A percentile compares a stretch with the other conserved stretches of the same genome.
Conservation (phyloP, 2,329 filamentous ascomycete species). For the Claviceps africana region DNA sequence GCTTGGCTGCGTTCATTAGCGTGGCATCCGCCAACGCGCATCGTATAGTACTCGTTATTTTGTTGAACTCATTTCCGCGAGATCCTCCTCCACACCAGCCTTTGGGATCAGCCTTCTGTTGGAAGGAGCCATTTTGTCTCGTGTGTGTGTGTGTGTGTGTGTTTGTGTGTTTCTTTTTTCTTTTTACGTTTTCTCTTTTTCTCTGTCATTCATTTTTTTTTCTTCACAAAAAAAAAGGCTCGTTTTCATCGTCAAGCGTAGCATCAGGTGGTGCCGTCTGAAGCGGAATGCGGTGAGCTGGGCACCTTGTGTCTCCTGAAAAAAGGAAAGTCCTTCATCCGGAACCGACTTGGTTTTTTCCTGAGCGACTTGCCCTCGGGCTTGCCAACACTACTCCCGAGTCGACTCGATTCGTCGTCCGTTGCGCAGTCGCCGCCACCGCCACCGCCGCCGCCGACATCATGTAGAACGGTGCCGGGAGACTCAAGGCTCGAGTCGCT, state of each 20-base stretch:
- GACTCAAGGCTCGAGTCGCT: conserved; percentile 16
- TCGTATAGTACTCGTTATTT: not conserved
- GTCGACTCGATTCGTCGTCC: conserved; percentile 20
- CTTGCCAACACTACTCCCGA: conserved; percentile 30
- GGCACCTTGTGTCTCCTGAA: conserved; percentile 38
- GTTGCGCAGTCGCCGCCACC: conserved; percentile 2
- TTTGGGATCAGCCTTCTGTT: not conserved
- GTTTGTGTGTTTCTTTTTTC: not conserved
- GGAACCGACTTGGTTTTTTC: conserved; percentile 50
- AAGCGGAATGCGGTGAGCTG: conserved; percentile 18
- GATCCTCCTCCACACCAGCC: not conserved
- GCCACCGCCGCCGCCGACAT: conserved; percentile 6
- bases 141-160: too few relatives aligned
- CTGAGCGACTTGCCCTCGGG: conserved; percentile 37
- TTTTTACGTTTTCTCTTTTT: too few relatives aligned
- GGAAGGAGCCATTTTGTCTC: not conserved
- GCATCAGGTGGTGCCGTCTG: conserved; percentile 20
- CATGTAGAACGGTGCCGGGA: conserved; percentile 13
- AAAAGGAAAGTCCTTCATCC: conserved; percentile 46
- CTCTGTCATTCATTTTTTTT: too few relatives aligned
- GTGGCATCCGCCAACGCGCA: not conserved
- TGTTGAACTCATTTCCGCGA: not conserved
- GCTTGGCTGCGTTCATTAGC: not conserved
- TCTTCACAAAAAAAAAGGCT: too few relatives aligned
- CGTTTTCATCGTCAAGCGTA: not conserved